A percentile compares a stretch with the other conserved stretches of the same genome.
Evolutionary conservation across 1,284 basidiomycete genomes (phyloP).

Genomic region (Boletus nobilissimus): DNA sequence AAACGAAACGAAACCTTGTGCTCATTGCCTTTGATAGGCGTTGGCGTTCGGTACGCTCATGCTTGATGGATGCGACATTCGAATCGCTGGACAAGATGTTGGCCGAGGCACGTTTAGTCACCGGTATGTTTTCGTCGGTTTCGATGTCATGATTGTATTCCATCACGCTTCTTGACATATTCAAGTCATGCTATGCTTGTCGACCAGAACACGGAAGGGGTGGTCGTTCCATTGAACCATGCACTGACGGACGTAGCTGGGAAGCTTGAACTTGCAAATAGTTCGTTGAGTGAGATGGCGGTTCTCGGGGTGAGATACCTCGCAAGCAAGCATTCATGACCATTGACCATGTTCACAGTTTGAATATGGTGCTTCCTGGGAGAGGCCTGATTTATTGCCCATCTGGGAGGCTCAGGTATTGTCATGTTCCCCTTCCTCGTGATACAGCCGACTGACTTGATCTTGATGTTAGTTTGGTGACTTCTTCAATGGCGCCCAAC

Average conservation of each 20-base stretch:
- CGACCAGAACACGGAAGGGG: conserved; percentile 82
- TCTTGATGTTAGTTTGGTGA: conserved; percentile 74
- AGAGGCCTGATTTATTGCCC: conserved; percentile 78
- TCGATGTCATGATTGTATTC: neutral
- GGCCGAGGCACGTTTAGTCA: conserved; percentile 92
- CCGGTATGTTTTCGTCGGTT: conserved; percentile 54
- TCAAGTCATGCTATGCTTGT: conserved; percentile 88
- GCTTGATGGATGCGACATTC: conserved; percentile 80
- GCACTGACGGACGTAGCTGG: conserved; percentile 64
- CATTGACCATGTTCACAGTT: conserved; percentile 59
- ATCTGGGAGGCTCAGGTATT: conserved; percentile 90
- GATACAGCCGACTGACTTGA: neutral
- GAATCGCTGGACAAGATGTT: conserved; percentile 91
- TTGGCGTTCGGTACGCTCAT: conserved; percentile 88
- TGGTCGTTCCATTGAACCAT: conserved; percentile 74
- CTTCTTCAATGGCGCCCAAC: conserved; percentile 90
- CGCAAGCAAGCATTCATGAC: neutral
- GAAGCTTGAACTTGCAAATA: conserved; percentile 86
- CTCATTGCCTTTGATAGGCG: conserved; percentile 56
- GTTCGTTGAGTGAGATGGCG: conserved; percentile 87
- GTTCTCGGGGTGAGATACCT: conserved; percentile 75
- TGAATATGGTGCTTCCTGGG: conserved; percentile 90
- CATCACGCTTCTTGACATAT: neutral
- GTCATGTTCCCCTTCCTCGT: neutral
- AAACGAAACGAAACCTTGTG: neutral